Evolutionary conservation across 495 filamentous ascomycete species (phyloP), one percentile per base, ranked within the genome.

Genomic region (Polyplosphaeria fusca): DNA sequence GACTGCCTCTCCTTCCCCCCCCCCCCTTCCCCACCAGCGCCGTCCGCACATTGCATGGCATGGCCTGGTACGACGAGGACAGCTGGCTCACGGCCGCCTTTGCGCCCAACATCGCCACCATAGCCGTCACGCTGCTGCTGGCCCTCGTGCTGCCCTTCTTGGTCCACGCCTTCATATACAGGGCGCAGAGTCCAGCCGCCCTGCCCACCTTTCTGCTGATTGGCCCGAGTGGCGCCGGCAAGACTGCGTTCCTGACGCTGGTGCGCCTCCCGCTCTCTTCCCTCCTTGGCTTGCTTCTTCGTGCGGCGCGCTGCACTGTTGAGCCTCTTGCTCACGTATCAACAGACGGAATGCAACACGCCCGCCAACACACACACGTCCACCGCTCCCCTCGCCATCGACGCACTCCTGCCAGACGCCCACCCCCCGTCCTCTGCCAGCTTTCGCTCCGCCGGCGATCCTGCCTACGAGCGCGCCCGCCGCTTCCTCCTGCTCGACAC

Each of bases 221-320:
- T 44, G 93, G 93, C 3, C 93, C 92, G 5, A 84, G 84, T 25
- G 88, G 86, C 54, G 79, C 85, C 45, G 93, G 93, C 60, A 98
- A 98, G 71, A 97, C 93, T 4, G 79, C 88, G 42, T 79, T 98
- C 26, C 73, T 91, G 9, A 90, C 89, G n/a, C 74, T 91, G 60
- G 86, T 88, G 76, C 52, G 76, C 44, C 22, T n/a, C n/a, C 30
- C 35, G 43, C 13, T 32, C 28, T n/a, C 24, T 9, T 44, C 18
- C n/a, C 28, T n/a, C 37, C 22, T 23, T 42, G 12, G 27, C 7
- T 24, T 16, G n/a, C 3, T 12, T 9, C 4, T 4, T 24, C 55
- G 27, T 12, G 23, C 25, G 19, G 16, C 22, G 5, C 5, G 16
- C 14, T 28, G 28, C 16, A n/a, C 32, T 56, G 30, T 40, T 16